Evolutionary conservation across 2,329 filamentous ascomycete genomes (phyloP).

Genomic region (Ascochyta pisi): DNA sequence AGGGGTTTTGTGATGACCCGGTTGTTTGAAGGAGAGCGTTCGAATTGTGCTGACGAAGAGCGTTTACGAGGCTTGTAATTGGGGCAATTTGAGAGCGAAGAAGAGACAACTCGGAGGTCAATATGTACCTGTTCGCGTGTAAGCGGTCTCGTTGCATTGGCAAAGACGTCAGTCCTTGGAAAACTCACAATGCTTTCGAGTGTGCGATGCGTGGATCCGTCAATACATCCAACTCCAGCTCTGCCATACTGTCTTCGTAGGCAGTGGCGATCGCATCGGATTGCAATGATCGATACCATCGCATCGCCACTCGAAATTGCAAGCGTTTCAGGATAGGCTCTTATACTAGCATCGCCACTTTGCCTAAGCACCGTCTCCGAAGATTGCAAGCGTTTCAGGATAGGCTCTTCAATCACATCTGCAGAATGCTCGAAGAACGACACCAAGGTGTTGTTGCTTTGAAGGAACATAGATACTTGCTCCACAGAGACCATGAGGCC

Average conservation of each 20-base stretch:
- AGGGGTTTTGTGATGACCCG: slow-evolving; percentile 7
- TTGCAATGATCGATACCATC: too few relatives aligned
- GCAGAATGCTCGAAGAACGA: slow-evolving; percentile 93
- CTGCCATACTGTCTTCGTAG: slow-evolving; percentile 85
- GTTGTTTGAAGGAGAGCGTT: slow-evolving; percentile 45
- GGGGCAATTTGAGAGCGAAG: slow-evolving; percentile 84
- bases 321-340: too few relatives aligned
- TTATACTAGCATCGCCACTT: slow-evolving; percentile 84
- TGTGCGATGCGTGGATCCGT: slow-evolving; percentile 80
- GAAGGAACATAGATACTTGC: slow-evolving; percentile 91
- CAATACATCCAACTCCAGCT: slow-evolving; percentile 85
- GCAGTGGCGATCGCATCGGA: too few relatives aligned
- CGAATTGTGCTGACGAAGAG: slow-evolving; percentile 78
- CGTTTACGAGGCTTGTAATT: slow-evolving; percentile 81
- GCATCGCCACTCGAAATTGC: too few relatives aligned
- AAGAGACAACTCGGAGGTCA: slow-evolving; percentile 81
- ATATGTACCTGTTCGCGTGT: slow-evolving; percentile 65
- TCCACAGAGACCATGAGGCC: slow-evolving; percentile 83
- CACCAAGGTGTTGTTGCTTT: slow-evolving; percentile 87
- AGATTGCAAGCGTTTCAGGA: slow-evolving; percentile 75
- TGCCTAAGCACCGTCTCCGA: slow-evolving; percentile 82
- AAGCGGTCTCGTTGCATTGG: neutral
- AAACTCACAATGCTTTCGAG: slow-evolving; percentile 61
- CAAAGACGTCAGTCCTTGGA: too few relatives aligned
- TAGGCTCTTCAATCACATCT: slow-evolving; percentile 81